Conservation (phyloP, 345 rosid species). For the Ailanthus altissimus region DNA sequence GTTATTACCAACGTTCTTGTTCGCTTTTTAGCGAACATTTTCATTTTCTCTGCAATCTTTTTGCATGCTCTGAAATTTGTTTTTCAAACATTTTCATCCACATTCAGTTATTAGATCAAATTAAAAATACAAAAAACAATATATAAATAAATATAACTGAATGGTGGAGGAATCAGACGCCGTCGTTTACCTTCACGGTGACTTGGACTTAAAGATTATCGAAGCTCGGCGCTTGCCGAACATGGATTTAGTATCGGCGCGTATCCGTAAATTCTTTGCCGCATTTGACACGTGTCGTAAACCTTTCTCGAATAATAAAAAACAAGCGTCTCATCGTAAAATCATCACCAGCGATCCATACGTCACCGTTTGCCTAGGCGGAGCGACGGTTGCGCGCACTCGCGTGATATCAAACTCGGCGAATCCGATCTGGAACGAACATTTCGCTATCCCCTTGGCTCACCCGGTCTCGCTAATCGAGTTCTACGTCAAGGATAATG, state of each 20-base stretch:
- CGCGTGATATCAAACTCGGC: constrained; percentile 69
- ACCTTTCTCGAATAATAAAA: constrained; percentile 25
- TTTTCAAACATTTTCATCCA: not conserved
- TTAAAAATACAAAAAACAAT: too few relatives aligned
- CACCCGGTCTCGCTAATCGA: constrained; percentile 65
- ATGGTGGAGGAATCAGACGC: constrained; percentile 43
- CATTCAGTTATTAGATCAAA: not conserved
- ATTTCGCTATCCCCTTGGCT: constrained; percentile 65
- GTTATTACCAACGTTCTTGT: constrained; percentile 25
- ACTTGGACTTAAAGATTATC: constrained; percentile 63
- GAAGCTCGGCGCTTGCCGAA: constrained; percentile 81
- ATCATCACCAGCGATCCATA: constrained; percentile 54
- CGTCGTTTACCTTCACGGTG: constrained; percentile 61
- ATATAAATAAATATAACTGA: not conserved
- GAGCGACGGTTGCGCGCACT: constrained; percentile 84
- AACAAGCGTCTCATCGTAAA: not conserved
- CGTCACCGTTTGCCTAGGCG: constrained; percentile 69
- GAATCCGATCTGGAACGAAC: constrained; percentile 72
- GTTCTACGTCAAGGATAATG: constrained; percentile 76
- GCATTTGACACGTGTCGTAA: constrained; percentile 40
- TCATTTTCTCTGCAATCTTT: not conserved
- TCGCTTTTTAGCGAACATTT: not conserved
- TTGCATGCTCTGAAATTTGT: not conserved
- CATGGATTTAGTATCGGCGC: constrained; percentile 72
- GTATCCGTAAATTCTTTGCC: constrained; percentile 52